Conservation (phyloP, 2,329 filamentous ascomycete genomes). For the Calonectria pseudoturangicola region DNA sequence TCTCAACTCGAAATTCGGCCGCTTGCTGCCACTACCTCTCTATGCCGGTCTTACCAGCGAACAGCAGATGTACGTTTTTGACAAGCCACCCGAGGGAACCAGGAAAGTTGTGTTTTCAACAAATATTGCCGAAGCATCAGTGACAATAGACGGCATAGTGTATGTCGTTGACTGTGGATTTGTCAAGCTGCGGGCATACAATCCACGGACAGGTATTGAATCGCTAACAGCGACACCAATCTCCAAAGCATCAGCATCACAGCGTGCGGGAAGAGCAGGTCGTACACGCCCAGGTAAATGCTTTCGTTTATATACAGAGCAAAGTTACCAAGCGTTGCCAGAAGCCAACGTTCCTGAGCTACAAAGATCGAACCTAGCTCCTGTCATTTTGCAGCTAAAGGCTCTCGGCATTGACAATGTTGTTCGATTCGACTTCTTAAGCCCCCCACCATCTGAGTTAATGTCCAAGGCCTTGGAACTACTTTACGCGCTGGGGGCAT, state of each 20-base stretch:
- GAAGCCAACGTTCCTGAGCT: slow-evolving; percentile 91
- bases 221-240: slow-evolving; percentile 87
- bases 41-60: slow-evolving; percentile 93
- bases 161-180: slow-evolving; percentile 94
- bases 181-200: slow-evolving; percentile 91
- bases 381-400: slow-evolving; percentile 92
- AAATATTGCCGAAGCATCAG: slow-evolving; percentile 96
- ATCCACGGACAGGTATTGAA: slow-evolving; percentile 90
- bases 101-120: slow-evolving; percentile 95
- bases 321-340: slow-evolving; percentile 77
- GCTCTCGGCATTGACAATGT: slow-evolving; percentile 97
- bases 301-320: slow-evolving; percentile 92
- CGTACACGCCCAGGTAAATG: slow-evolving; percentile 94
- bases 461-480: slow-evolving; percentile 91
- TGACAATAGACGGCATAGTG: slow-evolving; percentile 94
- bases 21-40: slow-evolving; percentile 76
- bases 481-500: slow-evolving; percentile 88
- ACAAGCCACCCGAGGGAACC: slow-evolving; percentile 85
- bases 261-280: slow-evolving; percentile 92
- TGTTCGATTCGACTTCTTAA: slow-evolving; percentile 91
- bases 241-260: slow-evolving; percentile 94
- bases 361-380: slow-evolving; percentile 92
- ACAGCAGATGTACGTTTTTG: slow-evolving; percentile 96
- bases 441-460: slow-evolving; percentile 88
- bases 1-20: slow-evolving; percentile 64